These are phyloP conservation scores for Euphorbia lathyris DNA, from an alignment of 345 rosid genomes.

Conservation along the genomic window DNA sequence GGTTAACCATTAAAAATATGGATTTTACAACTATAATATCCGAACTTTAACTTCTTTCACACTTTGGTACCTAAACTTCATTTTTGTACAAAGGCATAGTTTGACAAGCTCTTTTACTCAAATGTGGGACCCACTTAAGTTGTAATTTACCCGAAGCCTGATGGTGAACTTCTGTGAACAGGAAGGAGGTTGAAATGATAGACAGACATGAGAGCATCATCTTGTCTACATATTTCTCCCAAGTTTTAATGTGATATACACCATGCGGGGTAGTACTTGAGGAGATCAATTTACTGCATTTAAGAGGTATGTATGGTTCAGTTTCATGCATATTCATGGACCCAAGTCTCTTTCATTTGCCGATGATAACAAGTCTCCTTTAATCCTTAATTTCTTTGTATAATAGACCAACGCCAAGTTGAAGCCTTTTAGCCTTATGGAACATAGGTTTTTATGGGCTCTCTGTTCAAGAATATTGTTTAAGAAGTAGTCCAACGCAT, in stretches of 20 bases:
- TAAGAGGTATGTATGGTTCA: background rate
- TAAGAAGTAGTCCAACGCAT: no score
- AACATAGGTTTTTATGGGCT: background rate
- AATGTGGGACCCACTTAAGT: no score
- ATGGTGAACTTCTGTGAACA: slow-evolving; percentile 30
- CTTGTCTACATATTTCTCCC: slow-evolving; percentile 56
- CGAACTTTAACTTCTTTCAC: no score
- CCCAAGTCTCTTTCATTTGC: background rate
- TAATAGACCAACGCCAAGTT: background rate
- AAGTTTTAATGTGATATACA: slow-evolving; percentile 21
- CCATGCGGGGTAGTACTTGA: background rate
- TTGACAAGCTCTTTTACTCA: no score
- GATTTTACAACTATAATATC: no score
- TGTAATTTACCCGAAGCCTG: no score
- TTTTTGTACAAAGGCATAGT: no score
- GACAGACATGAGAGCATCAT: slow-evolving; percentile 40
- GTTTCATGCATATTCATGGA: background rate
- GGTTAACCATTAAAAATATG: no score
- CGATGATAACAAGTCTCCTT: background rate
- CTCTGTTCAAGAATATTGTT: no score
- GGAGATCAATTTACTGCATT: background rate
- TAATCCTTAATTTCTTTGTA: background rate
- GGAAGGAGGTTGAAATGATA: slow-evolving; percentile 62
- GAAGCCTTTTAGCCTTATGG: background rate
- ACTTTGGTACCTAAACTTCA: no score